Conservation (phyloP, 441 rosid species). For the Isatis lusitanica region DNA sequence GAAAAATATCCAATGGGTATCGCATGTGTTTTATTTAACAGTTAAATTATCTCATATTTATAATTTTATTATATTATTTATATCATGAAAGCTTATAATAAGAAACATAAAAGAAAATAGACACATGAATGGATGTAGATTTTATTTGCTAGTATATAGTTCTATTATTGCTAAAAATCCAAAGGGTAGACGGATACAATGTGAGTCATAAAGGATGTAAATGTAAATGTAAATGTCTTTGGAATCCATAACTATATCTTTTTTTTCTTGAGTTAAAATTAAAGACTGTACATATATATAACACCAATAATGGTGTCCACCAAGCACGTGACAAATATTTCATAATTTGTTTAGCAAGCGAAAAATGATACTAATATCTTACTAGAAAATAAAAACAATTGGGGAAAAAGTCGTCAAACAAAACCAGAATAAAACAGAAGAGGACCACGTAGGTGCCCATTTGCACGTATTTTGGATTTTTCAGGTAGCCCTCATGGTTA, state of each 20-base stretch:
- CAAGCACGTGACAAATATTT: slow-evolving; percentile 20
- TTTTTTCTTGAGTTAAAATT: background rate
- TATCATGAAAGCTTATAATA: background rate
- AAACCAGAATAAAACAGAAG: slow-evolving; percentile 26
- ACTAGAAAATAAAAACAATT: slow-evolving; percentile 1
- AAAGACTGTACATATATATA: background rate
- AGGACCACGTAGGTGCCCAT: slow-evolving; percentile 35
- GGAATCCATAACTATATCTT: slow-evolving; percentile 2
- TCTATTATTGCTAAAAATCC: background rate
- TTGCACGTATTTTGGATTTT: slow-evolving; percentile 33
- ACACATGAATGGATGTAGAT: background rate
- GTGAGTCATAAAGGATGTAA: background rate
- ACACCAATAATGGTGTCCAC: slow-evolving; percentile 27
- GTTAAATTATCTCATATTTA: no score
- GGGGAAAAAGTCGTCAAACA: slow-evolving; percentile 28
- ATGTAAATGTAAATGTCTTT: background rate
- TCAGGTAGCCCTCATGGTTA: slow-evolving; percentile 29
- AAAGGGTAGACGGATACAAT: background rate
- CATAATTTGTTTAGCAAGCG: slow-evolving; percentile 7
- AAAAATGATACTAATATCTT: background rate
- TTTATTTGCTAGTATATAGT: background rate
- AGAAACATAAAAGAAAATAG: background rate
- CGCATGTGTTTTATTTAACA: background rate
- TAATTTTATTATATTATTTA: background rate
- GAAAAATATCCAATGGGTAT: slow-evolving; percentile 17